Evolutionary conservation across 176 grass and related monocot genomes (phyloP).

Genomic region (Zea luxurians): DNA sequence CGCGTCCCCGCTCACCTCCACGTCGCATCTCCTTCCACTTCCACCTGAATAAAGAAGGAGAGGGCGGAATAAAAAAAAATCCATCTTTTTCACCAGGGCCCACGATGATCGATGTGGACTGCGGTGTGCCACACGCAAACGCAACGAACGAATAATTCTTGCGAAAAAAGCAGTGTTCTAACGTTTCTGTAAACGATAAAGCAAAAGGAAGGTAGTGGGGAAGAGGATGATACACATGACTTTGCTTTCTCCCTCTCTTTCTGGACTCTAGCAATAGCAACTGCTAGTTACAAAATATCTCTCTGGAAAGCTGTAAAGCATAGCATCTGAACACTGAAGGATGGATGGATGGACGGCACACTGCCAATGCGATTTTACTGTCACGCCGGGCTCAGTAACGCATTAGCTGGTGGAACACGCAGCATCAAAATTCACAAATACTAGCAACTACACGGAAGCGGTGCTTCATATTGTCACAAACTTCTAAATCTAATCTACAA

Average conservation of each 20-base stretch:
- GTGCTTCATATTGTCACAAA: not conserved
- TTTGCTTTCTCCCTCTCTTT: slow-evolving; percentile 11
- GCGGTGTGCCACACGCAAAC: slow-evolving; percentile 28
- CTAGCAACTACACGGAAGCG: not conserved
- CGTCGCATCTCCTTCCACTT: slow-evolving; percentile 69
- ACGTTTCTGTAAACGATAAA: slow-evolving; percentile 34
- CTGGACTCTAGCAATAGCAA: not conserved
- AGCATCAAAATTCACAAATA: not conserved
- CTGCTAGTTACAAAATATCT: no score
- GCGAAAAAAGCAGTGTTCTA: not conserved
- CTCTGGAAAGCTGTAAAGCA: not conserved
- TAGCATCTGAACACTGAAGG: slow-evolving; percentile 4
- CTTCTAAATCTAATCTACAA: no score
- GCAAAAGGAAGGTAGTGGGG: not conserved
- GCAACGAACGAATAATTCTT: slow-evolving; percentile 47
- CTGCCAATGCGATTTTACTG: not conserved
- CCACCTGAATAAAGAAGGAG: slow-evolving; percentile 33
- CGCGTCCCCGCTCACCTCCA: slow-evolving; percentile 67
- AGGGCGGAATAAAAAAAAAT: not conserved
- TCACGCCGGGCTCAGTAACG: not conserved
- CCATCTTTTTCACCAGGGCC: not conserved
- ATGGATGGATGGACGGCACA: no score
- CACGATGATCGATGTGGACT: slow-evolving; percentile 5
- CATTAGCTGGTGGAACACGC: not conserved
- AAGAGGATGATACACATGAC: slow-evolving; percentile 30